Evolutionary conservation across 257 asterid species (phyloP).

Genomic region (Penstemon newberryi): DNA sequence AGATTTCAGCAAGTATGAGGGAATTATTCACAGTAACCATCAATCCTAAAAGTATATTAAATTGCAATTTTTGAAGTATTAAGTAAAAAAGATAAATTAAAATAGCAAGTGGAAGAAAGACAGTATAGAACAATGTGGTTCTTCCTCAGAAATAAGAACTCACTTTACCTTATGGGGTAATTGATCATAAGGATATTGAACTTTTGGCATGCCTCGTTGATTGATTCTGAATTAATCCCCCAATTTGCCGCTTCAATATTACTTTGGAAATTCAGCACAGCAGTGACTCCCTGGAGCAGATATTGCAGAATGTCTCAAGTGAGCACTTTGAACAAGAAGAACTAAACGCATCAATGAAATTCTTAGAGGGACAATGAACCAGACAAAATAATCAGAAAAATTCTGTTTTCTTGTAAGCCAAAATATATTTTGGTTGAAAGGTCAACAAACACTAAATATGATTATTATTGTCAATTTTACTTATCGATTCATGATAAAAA

Average conservation of each 20-base stretch:
- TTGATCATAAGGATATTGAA: slow-evolving; percentile 80
- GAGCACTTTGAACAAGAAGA: slow-evolving; percentile 30
- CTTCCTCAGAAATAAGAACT: slow-evolving; percentile 9
- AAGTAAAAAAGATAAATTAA: not conserved
- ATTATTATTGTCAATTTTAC: not conserved
- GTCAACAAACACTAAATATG: not conserved
- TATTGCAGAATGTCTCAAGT: slow-evolving; percentile 35
- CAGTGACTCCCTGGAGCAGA: slow-evolving; percentile 83
- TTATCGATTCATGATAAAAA: not conserved
- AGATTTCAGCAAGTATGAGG: slow-evolving; percentile 2
- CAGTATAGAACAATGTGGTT: slow-evolving; percentile 5
- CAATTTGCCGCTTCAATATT: slow-evolving; percentile 78
- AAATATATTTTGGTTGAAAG: not conserved
- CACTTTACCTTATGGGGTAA: slow-evolving; percentile 78
- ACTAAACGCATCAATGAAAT: slow-evolving; percentile 10
- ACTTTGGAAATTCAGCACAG: slow-evolving; percentile 93
- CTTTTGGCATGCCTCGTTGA: slow-evolving; percentile 79
- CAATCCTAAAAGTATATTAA: slow-evolving; percentile 15
- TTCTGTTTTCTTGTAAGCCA: not conserved
- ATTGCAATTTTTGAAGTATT: not conserved
- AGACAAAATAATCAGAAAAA: not conserved
- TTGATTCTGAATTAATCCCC: slow-evolving; percentile 70
- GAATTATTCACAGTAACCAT: not conserved
- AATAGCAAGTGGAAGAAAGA: slow-evolving; percentile 4
- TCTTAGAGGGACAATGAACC: not conserved